Base-by-base conservation (phyloP, 1,284 basidiomycete species). In the Coniferiporia sulphurascens region DNA sequence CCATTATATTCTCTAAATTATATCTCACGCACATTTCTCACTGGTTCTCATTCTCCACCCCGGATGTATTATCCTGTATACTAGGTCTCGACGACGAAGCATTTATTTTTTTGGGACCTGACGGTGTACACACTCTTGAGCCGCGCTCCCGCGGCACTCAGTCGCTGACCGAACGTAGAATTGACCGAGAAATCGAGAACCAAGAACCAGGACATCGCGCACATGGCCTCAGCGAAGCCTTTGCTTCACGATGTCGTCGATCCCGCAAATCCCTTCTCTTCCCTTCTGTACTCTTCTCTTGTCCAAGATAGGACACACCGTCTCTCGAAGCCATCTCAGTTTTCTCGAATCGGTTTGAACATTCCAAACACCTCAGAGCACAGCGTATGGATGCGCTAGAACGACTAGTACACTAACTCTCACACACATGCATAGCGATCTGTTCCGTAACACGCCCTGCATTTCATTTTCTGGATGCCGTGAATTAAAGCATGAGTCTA, bases 261-360 rank as follows among this genome's bases (percentile, higher is more conserved):
- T 59, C 58, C 38, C 46, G 58, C 53, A 54, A 52, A 59, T 59
- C 58, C 46, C 58, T 59, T 59, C 58, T 55, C 46, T 57, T 57
- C 55, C 48, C 43, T 51, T 27, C 34, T 57, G 51, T 34, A 27
- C 41, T 52, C 50, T 58, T 43, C 43, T 7, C 10, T 5, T 17
- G 43, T 53, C 57, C 57, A 41, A 52, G 50, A 48, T 52, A 46
- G 50, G 57, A 35, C 21, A 48, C 41, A 15, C 22, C 9, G 21
- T 48, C 34, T 22, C 46, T 48, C 45, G 34, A 56, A 48, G 54
- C n/a, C 12, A 9, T 53, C 51, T 49, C 52, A 51, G 17, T 48
- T 51, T 8, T 41, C 38, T 3, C 38, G 27, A 27, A 27, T 27
- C 27, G 27, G 27, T 27, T 27, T 27, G 27, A 27, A 27, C 27